Evolutionary conservation across 352 stramenopile genomes (phyloP).

Genomic region (Phytophthora brassicae): DNA sequence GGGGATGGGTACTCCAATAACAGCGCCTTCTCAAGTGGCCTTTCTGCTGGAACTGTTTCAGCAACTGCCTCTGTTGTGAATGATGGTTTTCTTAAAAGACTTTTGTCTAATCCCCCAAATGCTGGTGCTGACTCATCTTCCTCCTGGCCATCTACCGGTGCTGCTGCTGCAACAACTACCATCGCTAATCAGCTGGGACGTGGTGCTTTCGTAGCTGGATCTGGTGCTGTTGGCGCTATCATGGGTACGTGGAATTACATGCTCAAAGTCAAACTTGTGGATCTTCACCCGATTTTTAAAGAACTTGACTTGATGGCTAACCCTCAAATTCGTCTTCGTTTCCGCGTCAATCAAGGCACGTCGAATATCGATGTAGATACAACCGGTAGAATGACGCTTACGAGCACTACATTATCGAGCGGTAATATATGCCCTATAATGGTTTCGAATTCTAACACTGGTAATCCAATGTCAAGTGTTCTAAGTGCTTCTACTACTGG

Average conservation of each 20-base stretch:
- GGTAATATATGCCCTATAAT: neutral
- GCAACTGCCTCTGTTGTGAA: neutral
- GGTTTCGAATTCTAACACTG: neutral
- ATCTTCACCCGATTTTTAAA: slow-evolving; percentile 5
- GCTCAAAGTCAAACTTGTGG: slow-evolving; percentile 4
- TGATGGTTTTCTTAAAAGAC: neutral
- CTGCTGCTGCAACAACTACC: neutral
- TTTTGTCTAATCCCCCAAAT: neutral
- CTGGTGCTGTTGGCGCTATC: neutral
- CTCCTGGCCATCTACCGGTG: neutral
- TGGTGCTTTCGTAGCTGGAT: slow-evolving; percentile 2
- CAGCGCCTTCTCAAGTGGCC: neutral
- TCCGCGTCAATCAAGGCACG: slow-evolving; percentile 9
- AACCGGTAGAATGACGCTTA: neutral
- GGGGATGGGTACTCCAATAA: neutral
- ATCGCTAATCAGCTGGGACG: neutral
- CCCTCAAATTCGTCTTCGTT: slow-evolving; percentile 10
- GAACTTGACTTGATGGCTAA: slow-evolving; percentile 10
- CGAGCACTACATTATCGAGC: neutral
- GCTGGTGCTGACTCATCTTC: neutral
- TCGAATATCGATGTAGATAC: neutral
- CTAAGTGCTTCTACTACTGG: slow-evolving; percentile 1
- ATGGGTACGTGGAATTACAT: slow-evolving; percentile 12
- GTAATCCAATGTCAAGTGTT: slow-evolving; percentile 1
- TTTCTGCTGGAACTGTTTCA: no score